A percentile compares a stretch with the other conserved stretches of the same genome.
Evolutionary conservation across 1,139 yeast genomes (phyloP).

Genomic region (Saccharomyces hybrid): DNA sequence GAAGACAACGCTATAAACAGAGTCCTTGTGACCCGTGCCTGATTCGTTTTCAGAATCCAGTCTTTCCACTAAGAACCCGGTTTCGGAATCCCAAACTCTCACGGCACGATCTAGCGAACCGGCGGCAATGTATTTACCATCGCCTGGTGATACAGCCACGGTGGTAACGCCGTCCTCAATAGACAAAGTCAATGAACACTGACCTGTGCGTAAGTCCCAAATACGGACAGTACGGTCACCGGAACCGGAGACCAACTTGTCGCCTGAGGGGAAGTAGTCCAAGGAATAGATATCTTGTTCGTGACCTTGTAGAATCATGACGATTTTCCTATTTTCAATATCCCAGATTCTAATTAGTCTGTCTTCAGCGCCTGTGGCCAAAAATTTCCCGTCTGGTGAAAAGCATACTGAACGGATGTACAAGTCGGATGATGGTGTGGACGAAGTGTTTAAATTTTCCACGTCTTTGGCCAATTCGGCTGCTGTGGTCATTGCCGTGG

Average conservation of each 20-base stretch:
- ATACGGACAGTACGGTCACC: constrained; percentile 95
- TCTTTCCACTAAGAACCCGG: constrained; percentile 88
- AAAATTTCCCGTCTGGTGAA: constrained; percentile 90
- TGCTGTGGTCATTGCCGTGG: not conserved
- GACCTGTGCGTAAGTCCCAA: constrained; percentile 92
- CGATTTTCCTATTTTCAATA: constrained; percentile 75
- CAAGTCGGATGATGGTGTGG: constrained; percentile 48
- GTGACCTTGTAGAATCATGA: constrained; percentile 85
- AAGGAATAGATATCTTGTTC: constrained; percentile 96
- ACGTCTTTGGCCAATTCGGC: not conserved
- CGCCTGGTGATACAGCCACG: constrained; percentile 86
- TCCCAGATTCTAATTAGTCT: constrained; percentile 96
- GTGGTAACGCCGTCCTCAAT: constrained; percentile 98
- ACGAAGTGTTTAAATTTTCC: constrained; percentile 2
- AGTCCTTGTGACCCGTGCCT: constrained; percentile 92
- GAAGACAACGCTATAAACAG: constrained; percentile 91
- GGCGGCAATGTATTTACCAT: constrained; percentile 90
- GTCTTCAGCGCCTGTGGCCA: constrained; percentile 98
- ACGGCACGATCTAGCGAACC: constrained; percentile 94
- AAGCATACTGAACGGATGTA: constrained; percentile 94
- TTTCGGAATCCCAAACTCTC: constrained; percentile 93
- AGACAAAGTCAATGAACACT: constrained; percentile 78
- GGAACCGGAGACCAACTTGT: constrained; percentile 88
- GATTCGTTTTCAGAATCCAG: constrained; percentile 81
- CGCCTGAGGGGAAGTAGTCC: constrained; percentile 93